phyloP scores from a whole-genome alignment of 306 rosid genomes.

The Arachis stenosperma region DNA sequence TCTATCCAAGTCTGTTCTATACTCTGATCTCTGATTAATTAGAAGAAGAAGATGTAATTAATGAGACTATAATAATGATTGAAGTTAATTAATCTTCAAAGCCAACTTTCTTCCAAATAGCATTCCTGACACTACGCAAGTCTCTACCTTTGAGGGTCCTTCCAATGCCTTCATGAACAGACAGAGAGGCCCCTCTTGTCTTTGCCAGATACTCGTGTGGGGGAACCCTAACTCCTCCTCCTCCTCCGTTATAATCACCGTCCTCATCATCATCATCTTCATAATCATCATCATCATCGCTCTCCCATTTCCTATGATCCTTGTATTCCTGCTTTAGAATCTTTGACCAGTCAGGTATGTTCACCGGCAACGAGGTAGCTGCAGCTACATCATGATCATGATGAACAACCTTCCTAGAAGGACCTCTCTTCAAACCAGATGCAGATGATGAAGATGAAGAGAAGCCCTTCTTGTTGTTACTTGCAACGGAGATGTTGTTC shows the following conservation, averaged over 20 bases:
- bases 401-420: slow-evolving; percentile 16
- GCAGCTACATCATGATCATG: slow-evolving; percentile 21
- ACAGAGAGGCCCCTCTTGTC: slow-evolving; percentile 76
- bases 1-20: slow-evolving; percentile 7
- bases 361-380: slow-evolving; percentile 65
- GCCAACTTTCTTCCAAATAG: slow-evolving; percentile 86
- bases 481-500: slow-evolving; percentile 24
- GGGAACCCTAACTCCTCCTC: slow-evolving; percentile 50
- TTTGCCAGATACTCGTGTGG: slow-evolving; percentile 90
- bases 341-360: slow-evolving; percentile 86
- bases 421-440: slow-evolving; percentile 45
- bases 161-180: slow-evolving; percentile 94
- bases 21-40: not conserved
- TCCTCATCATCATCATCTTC: slow-evolving; percentile 25
- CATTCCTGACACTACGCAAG: slow-evolving; percentile 80
- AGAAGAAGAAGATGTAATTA: too few relatives aligned
- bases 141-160: slow-evolving; percentile 94
- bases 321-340: slow-evolving; percentile 65
- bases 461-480: not conserved
- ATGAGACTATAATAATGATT: not conserved
- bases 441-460: slow-evolving; percentile 39
- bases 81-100: slow-evolving; percentile 58
- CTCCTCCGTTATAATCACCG: not conserved
- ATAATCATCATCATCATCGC: slow-evolving; percentile 33
- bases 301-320: slow-evolving; percentile 41